Evolutionary conservation across 2,329 filamentous ascomycete genomes (phyloP), one percentile per base, ranked within the genome.

Genomic region (Diaporthe ilicicola): DNA sequence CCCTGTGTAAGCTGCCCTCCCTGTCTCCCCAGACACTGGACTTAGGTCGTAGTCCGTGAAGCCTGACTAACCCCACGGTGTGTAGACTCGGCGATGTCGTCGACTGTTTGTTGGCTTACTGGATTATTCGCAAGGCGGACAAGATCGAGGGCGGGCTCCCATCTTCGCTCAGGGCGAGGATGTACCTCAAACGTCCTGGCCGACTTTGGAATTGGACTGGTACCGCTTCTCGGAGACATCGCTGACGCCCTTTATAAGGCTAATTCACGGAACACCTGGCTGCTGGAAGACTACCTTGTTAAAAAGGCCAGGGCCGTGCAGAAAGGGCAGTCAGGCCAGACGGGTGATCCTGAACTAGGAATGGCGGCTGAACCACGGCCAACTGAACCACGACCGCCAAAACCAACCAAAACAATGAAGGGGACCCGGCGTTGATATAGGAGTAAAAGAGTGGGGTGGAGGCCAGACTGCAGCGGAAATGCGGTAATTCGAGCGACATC

Each of bases 181-280:
- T 99, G 96, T 80, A 94, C 74, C 81, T 94, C 77, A 97, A 97
- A 97, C 81, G 89, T 98, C 69, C 76, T 87, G 4, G 72, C 95
- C 50, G 93, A 97, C 78, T 93, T 96, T 75, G 79, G 87, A 46
- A 84, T 95, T 42, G 94, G 93, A 7, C 82, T 96, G 3, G 84
- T 95, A 0, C 93, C 93, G 0, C 89, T 95, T 73, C 73, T 94
- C 0, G 93, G 93, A n/a, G 93, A 95, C 76, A 72, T 95, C 2
- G 88, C 86, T 48, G 93, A 96, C 77, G 92, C 92, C 7, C 80
- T 89, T 3, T 92, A 92, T 82, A 91, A 92, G 72, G 91, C 91
- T 78, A 96, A 95, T 77, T 93, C 91, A 24, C 90, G 90, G 76
- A 96, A 95, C 76, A 90, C 92, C 6, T 87, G 92, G 44, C 80